These are phyloP conservation scores for Acacia pycnantha DNA, from an alignment of 331 rosid genomes.

Conservation along the genomic window DNA sequence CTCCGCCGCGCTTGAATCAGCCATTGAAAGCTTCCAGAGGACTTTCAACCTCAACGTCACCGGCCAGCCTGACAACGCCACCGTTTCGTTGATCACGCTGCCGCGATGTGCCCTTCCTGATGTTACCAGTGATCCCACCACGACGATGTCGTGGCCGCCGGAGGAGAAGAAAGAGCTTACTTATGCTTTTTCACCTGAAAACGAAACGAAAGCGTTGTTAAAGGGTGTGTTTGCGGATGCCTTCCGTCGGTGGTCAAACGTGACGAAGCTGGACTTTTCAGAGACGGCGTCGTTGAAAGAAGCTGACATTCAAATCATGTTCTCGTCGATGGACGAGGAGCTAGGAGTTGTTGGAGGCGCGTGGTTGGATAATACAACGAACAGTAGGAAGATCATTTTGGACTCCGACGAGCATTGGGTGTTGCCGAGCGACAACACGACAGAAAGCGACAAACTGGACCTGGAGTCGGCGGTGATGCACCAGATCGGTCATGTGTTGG, in stretches of 20 bases:
- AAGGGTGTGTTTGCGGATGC: slow-evolving; percentile 41
- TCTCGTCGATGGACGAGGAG: slow-evolving; percentile 2
- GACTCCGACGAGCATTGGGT: slow-evolving; percentile 51
- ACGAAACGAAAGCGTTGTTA: not conserved
- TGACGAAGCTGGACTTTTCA: slow-evolving; percentile 39
- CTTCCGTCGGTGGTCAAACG: slow-evolving; percentile 42
- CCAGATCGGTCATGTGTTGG: not conserved
- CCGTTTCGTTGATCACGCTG: slow-evolving; percentile 28
- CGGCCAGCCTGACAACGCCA: slow-evolving; percentile 39
- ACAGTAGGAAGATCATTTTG: slow-evolving; percentile 37
- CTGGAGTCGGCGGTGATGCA: not conserved
- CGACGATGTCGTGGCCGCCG: slow-evolving; percentile 32
- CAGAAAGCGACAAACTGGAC: not conserved
- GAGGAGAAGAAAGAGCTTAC: slow-evolving; percentile 30
- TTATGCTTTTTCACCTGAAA: slow-evolving; percentile 35
- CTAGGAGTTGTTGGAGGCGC: slow-evolving; percentile 41
- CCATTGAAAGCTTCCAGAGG: slow-evolving; percentile 40
- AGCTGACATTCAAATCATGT: slow-evolving; percentile 46
- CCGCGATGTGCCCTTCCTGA: slow-evolving; percentile 52
- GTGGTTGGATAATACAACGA: slow-evolving; percentile 29
- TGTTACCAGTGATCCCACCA: slow-evolving; percentile 30
- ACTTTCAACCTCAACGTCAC: slow-evolving; percentile 55
- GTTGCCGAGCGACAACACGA: slow-evolving; percentile 25
- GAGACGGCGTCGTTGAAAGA: not conserved
- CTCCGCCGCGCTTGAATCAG: slow-evolving; percentile 21